These are phyloP conservation scores for Diplotaxis tenuifolia DNA, from an alignment of 345 rosid genomes.

Conservation along the genomic window DNA sequence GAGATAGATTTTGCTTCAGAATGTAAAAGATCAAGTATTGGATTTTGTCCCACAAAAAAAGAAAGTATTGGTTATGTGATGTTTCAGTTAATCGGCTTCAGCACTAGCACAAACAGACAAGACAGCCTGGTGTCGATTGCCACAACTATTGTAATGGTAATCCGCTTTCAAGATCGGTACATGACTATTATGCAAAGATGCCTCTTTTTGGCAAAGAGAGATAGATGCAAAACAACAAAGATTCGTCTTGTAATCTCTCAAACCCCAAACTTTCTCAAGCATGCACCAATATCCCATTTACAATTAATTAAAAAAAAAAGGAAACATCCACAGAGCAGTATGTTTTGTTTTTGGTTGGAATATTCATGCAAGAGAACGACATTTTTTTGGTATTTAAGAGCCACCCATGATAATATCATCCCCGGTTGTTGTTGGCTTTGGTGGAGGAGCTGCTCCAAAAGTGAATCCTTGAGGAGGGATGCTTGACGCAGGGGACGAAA, in stretches of 20 bases:
- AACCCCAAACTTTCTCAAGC: slow-evolving; percentile 29
- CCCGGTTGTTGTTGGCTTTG: slow-evolving; percentile 47
- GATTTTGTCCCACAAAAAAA: too few species aligned
- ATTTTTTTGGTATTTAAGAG: slow-evolving; percentile 41
- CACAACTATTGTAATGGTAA: slow-evolving; percentile 7
- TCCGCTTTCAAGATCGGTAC: neutral
- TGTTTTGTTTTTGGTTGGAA: slow-evolving; percentile 15
- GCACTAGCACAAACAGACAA: slow-evolving; percentile 36
- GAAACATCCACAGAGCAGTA: slow-evolving; percentile 2
- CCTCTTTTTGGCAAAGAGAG: too few species aligned
- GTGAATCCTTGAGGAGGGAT: slow-evolving; percentile 64
- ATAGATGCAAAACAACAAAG: neutral
- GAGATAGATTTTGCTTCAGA: neutral
- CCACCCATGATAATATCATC: slow-evolving; percentile 75
- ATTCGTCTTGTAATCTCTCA: too few species aligned
- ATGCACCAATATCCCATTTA: slow-evolving; percentile 32
- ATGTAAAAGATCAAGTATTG: too few species aligned
- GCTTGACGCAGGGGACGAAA: slow-evolving; percentile 43
- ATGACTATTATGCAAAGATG: too few species aligned
- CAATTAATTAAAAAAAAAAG: neutral
- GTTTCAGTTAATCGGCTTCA: too few species aligned
- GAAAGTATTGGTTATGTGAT: too few species aligned
- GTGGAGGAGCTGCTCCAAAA: slow-evolving; percentile 57
- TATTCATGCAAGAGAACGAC: slow-evolving; percentile 9
- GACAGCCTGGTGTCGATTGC: slow-evolving; percentile 69